Evolutionary conservation across 257 asterid genomes (phyloP).

Genomic region (Ligustrum vulgare): DNA sequence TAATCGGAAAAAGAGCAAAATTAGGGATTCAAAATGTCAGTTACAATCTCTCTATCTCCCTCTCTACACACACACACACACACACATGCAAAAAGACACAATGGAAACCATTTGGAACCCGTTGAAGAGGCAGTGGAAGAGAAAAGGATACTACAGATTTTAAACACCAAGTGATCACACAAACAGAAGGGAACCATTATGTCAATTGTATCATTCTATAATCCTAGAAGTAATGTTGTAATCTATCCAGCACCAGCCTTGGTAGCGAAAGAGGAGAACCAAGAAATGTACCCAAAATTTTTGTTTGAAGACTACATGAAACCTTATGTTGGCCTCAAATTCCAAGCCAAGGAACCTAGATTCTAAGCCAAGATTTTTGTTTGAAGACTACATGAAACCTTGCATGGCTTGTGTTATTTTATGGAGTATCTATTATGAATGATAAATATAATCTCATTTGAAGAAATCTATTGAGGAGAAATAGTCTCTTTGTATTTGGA

Average conservation of each 20-base stretch:
- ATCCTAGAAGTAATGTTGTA: constrained; percentile 66
- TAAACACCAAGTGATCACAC: constrained; percentile 61
- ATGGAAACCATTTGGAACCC: too few species aligned
- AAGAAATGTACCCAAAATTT: constrained; percentile 55
- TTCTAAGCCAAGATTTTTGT: constrained; percentile 78
- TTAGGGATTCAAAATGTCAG: too few species aligned
- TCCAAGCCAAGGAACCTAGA: constrained; percentile 78
- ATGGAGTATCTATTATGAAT: too few species aligned
- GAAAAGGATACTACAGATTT: constrained; percentile 47
- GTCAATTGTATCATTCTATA: constrained; percentile 68
- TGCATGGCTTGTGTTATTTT: too few species aligned
- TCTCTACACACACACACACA: too few species aligned
- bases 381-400: constrained; percentile 34
- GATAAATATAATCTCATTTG: too few species aligned
- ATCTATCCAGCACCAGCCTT: constrained; percentile 60
- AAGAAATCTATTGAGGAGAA: too few species aligned
- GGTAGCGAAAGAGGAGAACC: constrained; percentile 45
- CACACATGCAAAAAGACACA: too few species aligned
- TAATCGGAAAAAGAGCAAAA: too few species aligned
- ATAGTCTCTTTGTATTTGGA: too few species aligned
- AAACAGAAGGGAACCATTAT: constrained; percentile 57
- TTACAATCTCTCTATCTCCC: too few species aligned
- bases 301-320: constrained; percentile 82
- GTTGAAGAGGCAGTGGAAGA: constrained; percentile 31
- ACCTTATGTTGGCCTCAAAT: constrained; percentile 61